Evolutionary conservation across 352 stramenopile species (phyloP).

Genomic region (Thalassiosira hispida): DNA sequence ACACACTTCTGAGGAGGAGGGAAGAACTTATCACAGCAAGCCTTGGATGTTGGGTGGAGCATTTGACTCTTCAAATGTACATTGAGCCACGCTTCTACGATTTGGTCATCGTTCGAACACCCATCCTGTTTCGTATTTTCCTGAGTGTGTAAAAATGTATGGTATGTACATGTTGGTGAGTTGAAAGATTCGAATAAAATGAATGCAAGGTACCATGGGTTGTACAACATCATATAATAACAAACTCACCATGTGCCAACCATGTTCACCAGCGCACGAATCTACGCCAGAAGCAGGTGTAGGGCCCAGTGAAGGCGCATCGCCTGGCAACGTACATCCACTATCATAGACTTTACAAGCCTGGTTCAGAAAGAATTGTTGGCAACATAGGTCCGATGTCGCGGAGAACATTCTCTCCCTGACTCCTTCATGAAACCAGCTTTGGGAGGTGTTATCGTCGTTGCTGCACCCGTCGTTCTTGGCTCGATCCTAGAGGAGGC

Average conservation of each 20-base stretch:
- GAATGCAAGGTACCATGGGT: too few relatives aligned
- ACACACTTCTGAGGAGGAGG: too few relatives aligned
- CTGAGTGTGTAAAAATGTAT: too few relatives aligned
- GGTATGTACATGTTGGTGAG: too few relatives aligned
- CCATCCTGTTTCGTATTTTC: neutral
- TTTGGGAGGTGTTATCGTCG: neutral
- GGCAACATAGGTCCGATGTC: neutral
- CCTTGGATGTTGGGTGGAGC: neutral
- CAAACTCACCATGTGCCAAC: neutral
- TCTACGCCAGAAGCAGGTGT: too few relatives aligned
- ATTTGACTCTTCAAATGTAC: neutral
- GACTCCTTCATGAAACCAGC: neutral
- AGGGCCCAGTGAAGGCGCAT: too few relatives aligned
- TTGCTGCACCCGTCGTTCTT: constrained; percentile 20
- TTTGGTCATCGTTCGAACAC: neutral
- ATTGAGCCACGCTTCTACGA: neutral
- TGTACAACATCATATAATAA: too few relatives aligned
- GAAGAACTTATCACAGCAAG: neutral
- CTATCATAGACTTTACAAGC: neutral
- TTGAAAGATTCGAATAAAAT: too few relatives aligned
- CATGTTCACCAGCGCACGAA: too few relatives aligned
- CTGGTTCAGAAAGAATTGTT: neutral
- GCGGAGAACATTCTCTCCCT: constrained; percentile 4
- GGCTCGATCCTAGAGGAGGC: neutral
- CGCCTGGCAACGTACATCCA: too few relatives aligned